Percentiles rank a stretch among this genome's conserved stretches.
Evolutionary conservation across 1,284 basidiomycete genomes (phyloP).

Genomic region (Boletus smithii): DNA sequence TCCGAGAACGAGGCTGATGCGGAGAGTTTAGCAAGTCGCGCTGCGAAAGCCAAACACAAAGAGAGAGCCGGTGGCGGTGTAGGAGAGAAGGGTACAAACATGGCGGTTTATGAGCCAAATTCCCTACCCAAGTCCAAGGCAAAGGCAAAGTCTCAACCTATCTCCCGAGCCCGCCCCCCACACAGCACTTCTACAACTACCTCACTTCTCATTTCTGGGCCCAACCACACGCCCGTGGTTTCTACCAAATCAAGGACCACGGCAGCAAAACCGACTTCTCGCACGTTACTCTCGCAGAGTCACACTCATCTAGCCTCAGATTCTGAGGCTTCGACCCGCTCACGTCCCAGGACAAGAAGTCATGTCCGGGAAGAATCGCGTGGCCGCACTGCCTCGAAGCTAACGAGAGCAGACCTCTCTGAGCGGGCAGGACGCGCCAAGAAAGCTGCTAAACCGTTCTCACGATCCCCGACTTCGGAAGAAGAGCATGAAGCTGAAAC

Average conservation of each 20-base stretch:
- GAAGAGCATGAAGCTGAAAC: conserved; percentile 11
- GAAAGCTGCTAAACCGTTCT: conserved; percentile 3
- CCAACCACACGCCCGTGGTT: neutral
- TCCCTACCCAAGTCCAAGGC: conserved; percentile 11
- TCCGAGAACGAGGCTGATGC: conserved; percentile 27
- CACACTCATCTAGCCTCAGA: conserved; percentile 19
- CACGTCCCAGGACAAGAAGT: conserved; percentile 26
- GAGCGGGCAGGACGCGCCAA: conserved; percentile 4
- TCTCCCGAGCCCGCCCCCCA: conserved; percentile 7
- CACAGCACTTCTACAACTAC: conserved; percentile 8
- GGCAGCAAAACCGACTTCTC: conserved; percentile 16
- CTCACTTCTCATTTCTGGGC: neutral
- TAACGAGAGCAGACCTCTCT: conserved; percentile 3
- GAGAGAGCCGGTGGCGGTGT: neutral
- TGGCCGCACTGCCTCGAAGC: conserved; percentile 12
- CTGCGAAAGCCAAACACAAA: conserved; percentile 11
- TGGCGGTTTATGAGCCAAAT: conserved; percentile 7
- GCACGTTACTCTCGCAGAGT: conserved; percentile 24
- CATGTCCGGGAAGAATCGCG: conserved; percentile 24
- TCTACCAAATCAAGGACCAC: conserved; percentile 6
- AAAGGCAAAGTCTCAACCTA: conserved; percentile 17
- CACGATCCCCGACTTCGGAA: conserved; percentile 8
- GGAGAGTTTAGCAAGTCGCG: conserved; percentile 3
- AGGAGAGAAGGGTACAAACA: conserved; percentile 7
- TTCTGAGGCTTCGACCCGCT: conserved; percentile 23